These are phyloP conservation scores for Vitis riparia DNA, from an alignment of 164 flowering plant genomes.

Conservation along the genomic window DNA sequence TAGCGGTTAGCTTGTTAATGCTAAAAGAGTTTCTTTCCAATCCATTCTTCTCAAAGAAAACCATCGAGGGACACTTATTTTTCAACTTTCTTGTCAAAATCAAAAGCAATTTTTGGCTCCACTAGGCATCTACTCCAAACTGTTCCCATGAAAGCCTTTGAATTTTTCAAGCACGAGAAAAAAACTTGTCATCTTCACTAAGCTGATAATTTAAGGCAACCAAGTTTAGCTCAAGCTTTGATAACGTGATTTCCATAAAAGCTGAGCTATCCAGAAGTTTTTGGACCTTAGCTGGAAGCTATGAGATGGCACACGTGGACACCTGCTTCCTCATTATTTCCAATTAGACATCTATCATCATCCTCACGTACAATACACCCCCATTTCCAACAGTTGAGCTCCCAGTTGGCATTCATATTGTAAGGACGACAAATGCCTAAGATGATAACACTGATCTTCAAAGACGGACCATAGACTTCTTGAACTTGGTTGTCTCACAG, in stretches of 20 bases:
- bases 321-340: too few relatives aligned
- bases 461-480: constrained; percentile 81
- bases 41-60: constrained; percentile 88
- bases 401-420: constrained; percentile 98
- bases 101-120: constrained; percentile 86
- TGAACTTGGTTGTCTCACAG: constrained; percentile 58
- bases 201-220: too few relatives aligned
- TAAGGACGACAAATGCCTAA: constrained; percentile 97
- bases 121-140: constrained; percentile 89
- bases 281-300: too few relatives aligned
- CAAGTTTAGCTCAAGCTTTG: too few relatives aligned
- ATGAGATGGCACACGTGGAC: too few relatives aligned
- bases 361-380: too few relatives aligned
- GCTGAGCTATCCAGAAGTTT: too few relatives aligned
- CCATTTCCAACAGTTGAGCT: constrained; percentile 27
- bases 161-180: background rate
- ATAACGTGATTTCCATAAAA: too few relatives aligned
- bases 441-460: constrained; percentile 65
- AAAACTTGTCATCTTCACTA: too few relatives aligned
- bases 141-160: constrained; percentile 56
- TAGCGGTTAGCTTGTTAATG: constrained; percentile 50
- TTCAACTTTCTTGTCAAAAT: constrained; percentile 55
- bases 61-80: constrained; percentile 55
- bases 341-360: too few relatives aligned
- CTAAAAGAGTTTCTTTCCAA: constrained; percentile 75